Conservation (phyloP, 2,329 filamentous ascomycete genomes). For the Claviceps spartinae region DNA sequence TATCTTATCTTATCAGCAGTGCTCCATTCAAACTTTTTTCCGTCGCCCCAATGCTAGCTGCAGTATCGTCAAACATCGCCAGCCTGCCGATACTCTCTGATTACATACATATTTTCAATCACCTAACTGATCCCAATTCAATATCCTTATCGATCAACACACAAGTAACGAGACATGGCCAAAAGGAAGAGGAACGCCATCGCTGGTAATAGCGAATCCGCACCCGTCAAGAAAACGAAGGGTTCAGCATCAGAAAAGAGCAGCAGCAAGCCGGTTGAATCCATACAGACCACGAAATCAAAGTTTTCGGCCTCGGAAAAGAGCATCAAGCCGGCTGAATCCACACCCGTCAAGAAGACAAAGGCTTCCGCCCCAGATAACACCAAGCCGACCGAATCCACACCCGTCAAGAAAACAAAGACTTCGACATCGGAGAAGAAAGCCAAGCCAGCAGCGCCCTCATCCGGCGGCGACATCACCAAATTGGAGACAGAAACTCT, state of each 20-base stretch:
- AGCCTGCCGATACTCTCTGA: no score
- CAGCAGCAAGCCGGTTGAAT: conserved; percentile 4
- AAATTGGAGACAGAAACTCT: conserved; percentile 39
- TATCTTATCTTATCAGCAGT: conserved; percentile 5
- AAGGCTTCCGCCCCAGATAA: conserved; percentile 10
- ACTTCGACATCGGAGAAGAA: conserved; percentile 2
- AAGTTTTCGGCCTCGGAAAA: conserved; percentile 10
- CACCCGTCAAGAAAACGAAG: conserved; percentile 21
- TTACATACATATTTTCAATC: no score
- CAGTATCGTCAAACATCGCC: not conserved
- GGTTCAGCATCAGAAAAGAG: conserved; percentile 1
- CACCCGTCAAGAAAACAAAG: conserved; percentile 21
- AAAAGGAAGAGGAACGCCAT: conserved; percentile 35
- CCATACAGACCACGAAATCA: conserved; percentile 19
- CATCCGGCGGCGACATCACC: not conserved
- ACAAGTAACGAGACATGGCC: conserved; percentile 18
- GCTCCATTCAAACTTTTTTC: not conserved
- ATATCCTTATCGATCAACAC: no score
- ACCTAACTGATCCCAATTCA: no score
- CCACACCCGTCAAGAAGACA: conserved; percentile 17
- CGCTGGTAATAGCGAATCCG: conserved; percentile 13
- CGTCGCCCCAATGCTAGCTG: no score
- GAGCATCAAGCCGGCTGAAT: not conserved
- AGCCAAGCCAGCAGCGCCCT: not conserved
- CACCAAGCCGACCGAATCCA: conserved; percentile 7